Evolutionary conservation across 1,284 basidiomycete genomes (phyloP).

Genomic region (Athelia psychrophila): DNA sequence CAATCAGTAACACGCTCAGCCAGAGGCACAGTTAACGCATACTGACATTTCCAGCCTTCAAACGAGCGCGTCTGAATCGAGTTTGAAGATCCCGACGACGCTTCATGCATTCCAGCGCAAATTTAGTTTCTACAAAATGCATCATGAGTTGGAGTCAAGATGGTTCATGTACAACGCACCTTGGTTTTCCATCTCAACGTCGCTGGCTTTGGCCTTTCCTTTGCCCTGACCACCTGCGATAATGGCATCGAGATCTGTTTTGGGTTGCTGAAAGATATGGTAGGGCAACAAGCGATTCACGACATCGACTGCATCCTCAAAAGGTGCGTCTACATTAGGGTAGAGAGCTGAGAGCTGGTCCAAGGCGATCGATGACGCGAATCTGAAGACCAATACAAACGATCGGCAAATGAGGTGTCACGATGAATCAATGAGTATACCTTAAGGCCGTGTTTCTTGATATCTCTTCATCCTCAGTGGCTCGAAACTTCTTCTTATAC

Average conservation of each 20-base stretch:
- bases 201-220: slow-evolving; percentile 43
- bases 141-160: not conserved
- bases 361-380: slow-evolving; percentile 50
- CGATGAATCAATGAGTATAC: slow-evolving; percentile 37
- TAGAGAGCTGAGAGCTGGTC: slow-evolving; percentile 60
- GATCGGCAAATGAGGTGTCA: not conserved
- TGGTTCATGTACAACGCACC: slow-evolving; percentile 36
- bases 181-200: slow-evolving; percentile 50
- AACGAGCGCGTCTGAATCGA: slow-evolving; percentile 52
- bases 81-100: slow-evolving; percentile 52
- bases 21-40: not conserved
- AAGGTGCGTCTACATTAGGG: slow-evolving; percentile 69
- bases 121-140: slow-evolving; percentile 50
- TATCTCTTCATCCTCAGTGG: slow-evolving; percentile 43
- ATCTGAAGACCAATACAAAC: slow-evolving; percentile 32
- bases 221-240: slow-evolving; percentile 50
- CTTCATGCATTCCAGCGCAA: slow-evolving; percentile 63
- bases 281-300: slow-evolving; percentile 69
- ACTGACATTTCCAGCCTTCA: slow-evolving; percentile 55
- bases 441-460: slow-evolving; percentile 43
- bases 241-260: slow-evolving; percentile 49
- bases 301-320: slow-evolving; percentile 56
- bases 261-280: slow-evolving; percentile 72
- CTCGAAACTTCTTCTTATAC: slow-evolving; percentile 33
- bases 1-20: not conserved